Conservation (phyloP, 1,284 basidiomycete genomes). For the Rhodotorula glutinis region DNA sequence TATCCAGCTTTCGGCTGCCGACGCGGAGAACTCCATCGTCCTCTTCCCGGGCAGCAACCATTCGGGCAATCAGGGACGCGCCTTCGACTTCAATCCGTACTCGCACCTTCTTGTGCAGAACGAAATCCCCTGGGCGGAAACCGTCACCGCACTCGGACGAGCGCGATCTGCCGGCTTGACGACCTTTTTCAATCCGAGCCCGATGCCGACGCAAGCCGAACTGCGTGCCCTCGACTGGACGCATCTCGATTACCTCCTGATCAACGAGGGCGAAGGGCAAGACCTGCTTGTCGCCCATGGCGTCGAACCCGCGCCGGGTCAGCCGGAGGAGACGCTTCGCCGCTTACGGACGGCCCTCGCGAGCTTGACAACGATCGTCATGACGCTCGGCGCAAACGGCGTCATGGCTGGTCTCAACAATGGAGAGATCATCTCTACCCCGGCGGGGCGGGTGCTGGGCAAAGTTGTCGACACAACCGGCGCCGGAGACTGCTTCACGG, state of each 20-base stretch:
- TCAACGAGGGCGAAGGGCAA: slow-evolving; percentile 56
- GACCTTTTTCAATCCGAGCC: slow-evolving; percentile 58
- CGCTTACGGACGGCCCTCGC: slow-evolving; percentile 3
- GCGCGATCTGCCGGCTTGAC: slow-evolving; percentile 44
- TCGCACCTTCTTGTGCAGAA: slow-evolving; percentile 58
- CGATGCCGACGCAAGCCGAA: slow-evolving; percentile 52
- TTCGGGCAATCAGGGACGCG: slow-evolving; percentile 9
- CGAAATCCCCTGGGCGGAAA: slow-evolving; percentile 56
- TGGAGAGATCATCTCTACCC: not conserved
- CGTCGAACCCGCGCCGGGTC: not conserved
- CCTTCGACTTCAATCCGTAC: slow-evolving; percentile 15
- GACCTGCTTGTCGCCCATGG: slow-evolving; percentile 42
- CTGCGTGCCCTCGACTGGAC: slow-evolving; percentile 53
- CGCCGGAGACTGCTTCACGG: slow-evolving; percentile 43
- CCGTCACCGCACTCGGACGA: slow-evolving; percentile 49
- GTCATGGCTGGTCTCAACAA: slow-evolving; percentile 8
- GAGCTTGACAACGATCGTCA: slow-evolving; percentile 22
- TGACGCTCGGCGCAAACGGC: slow-evolving; percentile 39
- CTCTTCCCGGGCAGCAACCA: slow-evolving; percentile 39
- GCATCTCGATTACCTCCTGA: slow-evolving; percentile 53
- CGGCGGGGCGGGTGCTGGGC: slow-evolving; percentile 28
- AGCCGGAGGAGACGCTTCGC: slow-evolving; percentile 1
- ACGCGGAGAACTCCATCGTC: slow-evolving; percentile 50
- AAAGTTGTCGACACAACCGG: slow-evolving; percentile 42
- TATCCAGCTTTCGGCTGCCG: slow-evolving; percentile 51